Evolutionary conservation across 2,329 filamentous ascomycete species (phyloP), one percentile per base, ranked within the genome.

Genomic region (Fusarium neocosmosporiellum): DNA sequence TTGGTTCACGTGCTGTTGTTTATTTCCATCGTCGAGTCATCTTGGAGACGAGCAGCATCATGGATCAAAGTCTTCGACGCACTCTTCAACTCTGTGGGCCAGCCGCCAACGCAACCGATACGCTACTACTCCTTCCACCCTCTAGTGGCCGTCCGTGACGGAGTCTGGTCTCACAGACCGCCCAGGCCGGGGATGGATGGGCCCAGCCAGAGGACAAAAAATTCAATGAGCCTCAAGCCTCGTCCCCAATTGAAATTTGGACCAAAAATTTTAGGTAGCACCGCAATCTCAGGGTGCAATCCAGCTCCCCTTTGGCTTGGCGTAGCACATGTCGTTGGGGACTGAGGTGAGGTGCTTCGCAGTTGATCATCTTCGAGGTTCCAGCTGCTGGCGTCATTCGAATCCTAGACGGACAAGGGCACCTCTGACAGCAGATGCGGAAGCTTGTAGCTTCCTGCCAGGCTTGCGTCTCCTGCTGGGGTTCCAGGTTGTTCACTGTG

Each of bases 1-100:
- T 43, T 70, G 57, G 36, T 71, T 70, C 70, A 73, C 43, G 57
- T 73, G 50, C 46, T 50, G 18, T 70, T 41, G 31, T 34, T 39
- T 24, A 18, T 62, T 59, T 43, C 22, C 41, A 46, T 46, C 57
- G 41, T 57, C 58, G 34, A 57, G 50, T 24, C 41, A 22, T 59
- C 29, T 39, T 20, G 24, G 16, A 57, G 13, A 22, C 18, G 20
- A 29, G 33, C 8, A 29, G 36, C 24, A 29, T 22, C 20, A 29
- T 27, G 24, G 24, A 29, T 37, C 9, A 27, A 36, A n/a, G 9
- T n/a, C 36, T 20, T 27, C 10, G 3, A 27, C n/a, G 18, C 22
- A 37, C 34, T 29, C 37, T 36, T 36, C 41, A 24, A 46, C 39
- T 31, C 20, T 48, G 14, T 63, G 29, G 27, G 29, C 33, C 24